Evolutionary conservation across 106 monocot species (phyloP).

Genomic region (Dioscorea zingiberensis): DNA sequence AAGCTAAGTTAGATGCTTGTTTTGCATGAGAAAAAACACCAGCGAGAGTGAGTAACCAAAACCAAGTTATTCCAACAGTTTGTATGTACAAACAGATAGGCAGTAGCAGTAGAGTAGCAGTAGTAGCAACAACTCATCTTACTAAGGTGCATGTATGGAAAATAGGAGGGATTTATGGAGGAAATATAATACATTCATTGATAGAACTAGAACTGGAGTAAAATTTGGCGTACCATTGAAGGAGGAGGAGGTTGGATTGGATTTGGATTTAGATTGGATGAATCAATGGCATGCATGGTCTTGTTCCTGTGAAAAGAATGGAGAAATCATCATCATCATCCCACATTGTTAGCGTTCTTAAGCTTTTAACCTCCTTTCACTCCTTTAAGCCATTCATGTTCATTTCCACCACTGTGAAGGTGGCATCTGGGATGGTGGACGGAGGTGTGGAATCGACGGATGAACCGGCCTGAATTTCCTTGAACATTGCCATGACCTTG

Average conservation of each 20-base stretch:
- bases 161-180: background rate
- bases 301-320: conserved; percentile 9
- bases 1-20: background rate
- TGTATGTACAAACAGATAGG: too few relatives aligned
- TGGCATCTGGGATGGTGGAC: conserved; percentile 1
- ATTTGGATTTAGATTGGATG: background rate
- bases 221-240: background rate
- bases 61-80: too few relatives aligned
- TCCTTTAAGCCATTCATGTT: conserved; percentile 68
- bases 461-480: conserved; percentile 73
- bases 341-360: conserved; percentile 13
- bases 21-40: background rate
- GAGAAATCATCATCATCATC: background rate
- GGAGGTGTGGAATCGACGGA: conserved; percentile 23
- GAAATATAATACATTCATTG: conserved; percentile 1
- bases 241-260: background rate
- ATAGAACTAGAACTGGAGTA: background rate
- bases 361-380: conserved; percentile 60
- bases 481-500: conserved; percentile 88
- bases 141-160: background rate
- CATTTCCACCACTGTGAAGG: conserved; percentile 37
- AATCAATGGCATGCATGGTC: background rate
- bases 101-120: too few relatives aligned
- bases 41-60: too few relatives aligned
- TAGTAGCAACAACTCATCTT: background rate